Percentiles rank a stretch among this genome's conserved stretches.
phyloP scores from a whole-genome alignment of 257 asterid genomes.

The Thymus quinquecostatus region DNA sequence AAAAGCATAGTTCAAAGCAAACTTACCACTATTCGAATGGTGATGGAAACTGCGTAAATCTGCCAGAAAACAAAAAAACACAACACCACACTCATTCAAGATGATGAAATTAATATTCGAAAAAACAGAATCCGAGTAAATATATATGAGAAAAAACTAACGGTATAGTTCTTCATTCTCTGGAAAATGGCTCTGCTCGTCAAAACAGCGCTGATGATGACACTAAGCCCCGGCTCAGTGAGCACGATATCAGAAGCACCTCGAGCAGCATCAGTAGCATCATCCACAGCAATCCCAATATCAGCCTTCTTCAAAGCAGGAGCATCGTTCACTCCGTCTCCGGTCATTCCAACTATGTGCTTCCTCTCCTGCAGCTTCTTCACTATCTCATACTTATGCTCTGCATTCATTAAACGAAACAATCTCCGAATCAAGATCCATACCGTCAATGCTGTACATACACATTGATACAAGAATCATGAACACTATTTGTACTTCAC shows the following conservation, averaged over 20 bases:
- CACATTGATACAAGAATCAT: too few species aligned
- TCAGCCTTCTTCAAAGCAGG: slow-evolving; percentile 85
- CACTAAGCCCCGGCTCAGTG: slow-evolving; percentile 98
- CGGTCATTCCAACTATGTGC: slow-evolving; percentile 98
- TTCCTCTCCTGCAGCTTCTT: slow-evolving; percentile 97
- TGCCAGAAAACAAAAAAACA: slow-evolving; percentile 37
- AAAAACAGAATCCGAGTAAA: too few species aligned
- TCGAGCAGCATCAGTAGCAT: slow-evolving; percentile 97
- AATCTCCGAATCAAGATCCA: not conserved
- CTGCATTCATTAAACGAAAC: slow-evolving; percentile 43
- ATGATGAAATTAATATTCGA: too few species aligned
- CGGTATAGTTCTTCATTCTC: slow-evolving; percentile 97
- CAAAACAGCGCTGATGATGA: slow-evolving; percentile 94
- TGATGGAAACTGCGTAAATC: slow-evolving; percentile 99
- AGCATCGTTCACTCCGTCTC: slow-evolving; percentile 99
- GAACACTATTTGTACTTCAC: slow-evolving; percentile 30
- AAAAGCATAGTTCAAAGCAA: not conserved
- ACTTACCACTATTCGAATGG: slow-evolving; percentile 99
- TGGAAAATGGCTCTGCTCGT: slow-evolving; percentile 98
- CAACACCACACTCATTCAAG: too few species aligned
- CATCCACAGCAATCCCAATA: slow-evolving; percentile 59
- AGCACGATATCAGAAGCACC: slow-evolving; percentile 96
- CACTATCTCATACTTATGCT: slow-evolving; percentile 97
- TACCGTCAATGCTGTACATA: too few species aligned
- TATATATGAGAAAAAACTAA: slow-evolving; percentile 4